Conservation (phyloP, 495 filamentous ascomycete species). For the Aspergillus avenaceus region DNA sequence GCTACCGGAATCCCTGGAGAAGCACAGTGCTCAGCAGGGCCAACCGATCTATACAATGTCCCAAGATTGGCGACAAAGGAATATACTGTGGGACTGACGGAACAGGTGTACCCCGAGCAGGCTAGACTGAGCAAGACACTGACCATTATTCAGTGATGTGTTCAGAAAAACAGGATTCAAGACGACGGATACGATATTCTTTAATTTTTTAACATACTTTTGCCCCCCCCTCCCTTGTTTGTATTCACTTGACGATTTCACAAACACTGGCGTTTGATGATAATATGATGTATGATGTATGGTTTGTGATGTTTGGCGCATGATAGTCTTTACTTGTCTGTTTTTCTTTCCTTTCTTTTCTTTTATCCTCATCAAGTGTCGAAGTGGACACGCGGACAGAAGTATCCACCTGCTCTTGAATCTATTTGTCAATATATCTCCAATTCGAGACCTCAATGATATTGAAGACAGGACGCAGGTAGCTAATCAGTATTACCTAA, state of each 20-base stretch:
- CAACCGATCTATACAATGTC: not conserved
- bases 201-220: not conserved
- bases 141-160: conserved; percentile 1
- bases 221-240: not conserved
- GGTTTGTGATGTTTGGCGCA: too few relatives aligned
- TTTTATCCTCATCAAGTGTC: too few relatives aligned
- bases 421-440: too few relatives aligned
- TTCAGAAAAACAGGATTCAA: not conserved
- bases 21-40: not conserved
- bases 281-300: too few relatives aligned
- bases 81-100: not conserved
- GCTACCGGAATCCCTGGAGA: not conserved
- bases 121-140: not conserved
- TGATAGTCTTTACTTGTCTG: too few relatives aligned
- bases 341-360: too few relatives aligned
- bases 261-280: too few relatives aligned
- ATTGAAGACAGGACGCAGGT: too few relatives aligned
- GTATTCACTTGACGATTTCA: not conserved
- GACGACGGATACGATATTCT: conserved; percentile 17
- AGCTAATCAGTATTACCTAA: too few relatives aligned
- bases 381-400: too few relatives aligned
- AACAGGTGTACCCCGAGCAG: not conserved
- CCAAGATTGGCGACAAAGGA: not conserved
- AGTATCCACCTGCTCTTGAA: too few relatives aligned
- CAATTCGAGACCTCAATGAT: too few relatives aligned